phyloP scores from a whole-genome alignment of 768 basidiomycete species.

The Tephrocybe sp. region DNA sequence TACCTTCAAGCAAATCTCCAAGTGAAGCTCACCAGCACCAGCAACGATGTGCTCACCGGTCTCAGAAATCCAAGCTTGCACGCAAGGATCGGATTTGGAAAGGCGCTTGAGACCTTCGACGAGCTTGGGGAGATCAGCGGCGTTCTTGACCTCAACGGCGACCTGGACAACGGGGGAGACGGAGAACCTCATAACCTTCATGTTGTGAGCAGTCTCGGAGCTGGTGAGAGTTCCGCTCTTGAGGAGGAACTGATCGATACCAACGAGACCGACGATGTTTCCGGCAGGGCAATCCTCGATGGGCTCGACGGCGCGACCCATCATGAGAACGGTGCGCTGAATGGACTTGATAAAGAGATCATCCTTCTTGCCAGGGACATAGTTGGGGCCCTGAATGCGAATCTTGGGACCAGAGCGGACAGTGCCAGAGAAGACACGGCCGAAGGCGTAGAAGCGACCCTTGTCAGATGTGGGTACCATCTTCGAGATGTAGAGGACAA shows the following conservation, averaged over 20 bases:
- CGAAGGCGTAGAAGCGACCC: conserved; percentile 99
- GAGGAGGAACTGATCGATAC: conserved; percentile 99
- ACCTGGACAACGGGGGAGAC: conserved; percentile 98
- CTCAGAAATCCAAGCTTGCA: conserved; percentile 89
- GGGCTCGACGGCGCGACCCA: conserved; percentile 97
- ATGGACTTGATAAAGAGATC: conserved; percentile 97
- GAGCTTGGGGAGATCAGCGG: conserved; percentile 96
- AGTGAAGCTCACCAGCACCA: conserved; percentile 96
- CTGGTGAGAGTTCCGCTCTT: conserved; percentile 98
- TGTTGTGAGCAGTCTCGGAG: conserved; percentile 98
- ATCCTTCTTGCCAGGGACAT: conserved; percentile 96
- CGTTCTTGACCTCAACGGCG: conserved; percentile 99
- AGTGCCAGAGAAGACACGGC: conserved; percentile 98
- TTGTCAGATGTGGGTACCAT: conserved; percentile 99
- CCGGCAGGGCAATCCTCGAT: conserved; percentile 99
- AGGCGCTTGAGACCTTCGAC: conserved; percentile 99
- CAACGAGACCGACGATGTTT: conserved; percentile 98
- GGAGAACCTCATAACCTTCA: conserved; percentile 99
- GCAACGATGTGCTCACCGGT: conserved; percentile 98
- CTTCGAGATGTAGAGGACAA: conserved; percentile 98
- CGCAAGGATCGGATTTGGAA: conserved; percentile 99
- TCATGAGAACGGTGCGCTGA: conserved; percentile 99
- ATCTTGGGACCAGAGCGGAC: conserved; percentile 96
- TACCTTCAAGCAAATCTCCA: conserved; percentile 99
- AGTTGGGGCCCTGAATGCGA: conserved; percentile 99